Evolutionary conservation across 192 early-diverging fungal species (phyloP).

Genomic region (Dissophora ornata): DNA sequence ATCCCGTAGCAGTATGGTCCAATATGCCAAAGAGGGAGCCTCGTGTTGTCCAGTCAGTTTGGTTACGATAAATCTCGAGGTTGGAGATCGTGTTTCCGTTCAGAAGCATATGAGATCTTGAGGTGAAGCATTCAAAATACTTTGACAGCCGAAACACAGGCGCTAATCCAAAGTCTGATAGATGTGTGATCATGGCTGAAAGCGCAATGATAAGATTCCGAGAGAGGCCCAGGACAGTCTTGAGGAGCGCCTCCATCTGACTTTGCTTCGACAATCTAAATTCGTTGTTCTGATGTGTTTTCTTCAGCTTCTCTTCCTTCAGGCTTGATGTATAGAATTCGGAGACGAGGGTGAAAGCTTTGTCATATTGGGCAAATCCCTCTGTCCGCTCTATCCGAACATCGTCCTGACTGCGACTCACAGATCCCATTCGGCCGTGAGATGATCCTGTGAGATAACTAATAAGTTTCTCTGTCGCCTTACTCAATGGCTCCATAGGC

Average conservation of each 20-base stretch:
- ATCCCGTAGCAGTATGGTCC: constrained; percentile 74
- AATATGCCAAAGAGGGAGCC: constrained; percentile 69
- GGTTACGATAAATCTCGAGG: constrained; percentile 73
- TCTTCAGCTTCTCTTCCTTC: constrained; percentile 23
- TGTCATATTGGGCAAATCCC: constrained; percentile 59
- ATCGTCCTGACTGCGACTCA: constrained; percentile 38
- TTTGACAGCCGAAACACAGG: constrained; percentile 66
- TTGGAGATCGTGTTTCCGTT: constrained; percentile 73
- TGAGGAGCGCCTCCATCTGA: constrained; percentile 39
- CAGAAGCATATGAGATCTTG: constrained; percentile 70
- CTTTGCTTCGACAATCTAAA: background rate
- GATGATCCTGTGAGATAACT: constrained; percentile 38
- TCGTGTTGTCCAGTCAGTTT: constrained; percentile 53
- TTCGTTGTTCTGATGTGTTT: background rate
- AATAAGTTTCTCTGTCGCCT: constrained; percentile 68
- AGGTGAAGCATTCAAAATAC: constrained; percentile 68
- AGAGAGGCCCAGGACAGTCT: constrained; percentile 35
- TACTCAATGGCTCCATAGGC: constrained; percentile 60
- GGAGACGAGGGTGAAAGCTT: constrained; percentile 56
- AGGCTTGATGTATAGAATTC: constrained; percentile 54
- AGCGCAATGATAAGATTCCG: constrained; percentile 50
- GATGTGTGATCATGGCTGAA: constrained; percentile 68
- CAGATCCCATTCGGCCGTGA: background rate
- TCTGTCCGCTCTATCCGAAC: constrained; percentile 67
- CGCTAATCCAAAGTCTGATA: constrained; percentile 71